Evolutionary conservation across 1,284 basidiomycete genomes (phyloP).

Genomic region (Leccinum fallax): DNA sequence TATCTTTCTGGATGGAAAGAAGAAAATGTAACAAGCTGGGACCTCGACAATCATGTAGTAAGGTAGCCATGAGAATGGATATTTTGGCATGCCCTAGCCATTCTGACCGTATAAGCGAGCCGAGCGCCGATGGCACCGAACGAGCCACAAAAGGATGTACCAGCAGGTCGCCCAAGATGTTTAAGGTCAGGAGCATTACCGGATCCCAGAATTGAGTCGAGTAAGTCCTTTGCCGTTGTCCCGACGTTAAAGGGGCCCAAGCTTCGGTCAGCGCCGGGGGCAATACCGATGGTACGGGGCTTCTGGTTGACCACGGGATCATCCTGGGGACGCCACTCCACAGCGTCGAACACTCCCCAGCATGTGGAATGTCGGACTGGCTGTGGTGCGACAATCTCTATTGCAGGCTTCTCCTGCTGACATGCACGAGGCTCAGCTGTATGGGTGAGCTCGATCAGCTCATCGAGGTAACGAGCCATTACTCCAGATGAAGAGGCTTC

Average conservation of each 20-base stretch:
- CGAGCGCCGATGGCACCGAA: constrained; percentile 27
- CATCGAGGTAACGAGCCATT: constrained; percentile 29
- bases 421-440: not conserved
- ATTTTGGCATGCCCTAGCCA: constrained; percentile 18
- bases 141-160: constrained; percentile 30
- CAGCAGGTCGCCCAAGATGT: constrained; percentile 9
- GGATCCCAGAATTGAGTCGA: constrained; percentile 32
- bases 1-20: not conserved
- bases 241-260: not conserved
- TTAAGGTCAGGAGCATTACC: constrained; percentile 4
- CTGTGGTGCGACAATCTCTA: constrained; percentile 20
- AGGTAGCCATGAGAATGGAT: constrained; percentile 20
- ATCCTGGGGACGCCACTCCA: constrained; percentile 35
- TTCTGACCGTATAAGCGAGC: constrained; percentile 25
- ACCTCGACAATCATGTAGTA: not conserved
- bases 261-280: constrained; percentile 28
- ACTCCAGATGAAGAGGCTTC: constrained; percentile 17
- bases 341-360: constrained; percentile 14
- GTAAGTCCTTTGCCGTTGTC: constrained; percentile 19
- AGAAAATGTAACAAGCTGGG: not conserved
- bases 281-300: constrained; percentile 31
- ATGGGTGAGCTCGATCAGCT: constrained; percentile 20
- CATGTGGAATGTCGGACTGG: constrained; percentile 13
- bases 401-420: not conserved
- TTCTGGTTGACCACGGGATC: constrained; percentile 38